Evolutionary conservation across 1,284 basidiomycete species (phyloP).

Genomic region (Ustilago nuda): DNA sequence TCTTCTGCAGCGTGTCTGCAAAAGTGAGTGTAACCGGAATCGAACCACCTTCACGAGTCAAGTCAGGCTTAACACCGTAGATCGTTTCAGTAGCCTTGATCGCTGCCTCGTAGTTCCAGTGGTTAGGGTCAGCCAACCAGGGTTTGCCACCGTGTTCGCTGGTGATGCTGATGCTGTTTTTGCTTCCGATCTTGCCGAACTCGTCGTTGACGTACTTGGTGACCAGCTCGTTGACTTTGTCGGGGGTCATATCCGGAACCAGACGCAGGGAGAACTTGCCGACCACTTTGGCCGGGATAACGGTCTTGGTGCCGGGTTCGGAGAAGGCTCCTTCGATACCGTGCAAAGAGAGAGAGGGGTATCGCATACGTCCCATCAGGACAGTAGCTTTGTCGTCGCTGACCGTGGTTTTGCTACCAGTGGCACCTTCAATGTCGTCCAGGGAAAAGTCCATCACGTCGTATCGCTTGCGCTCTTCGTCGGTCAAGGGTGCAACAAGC

Average conservation of each 20-base stretch:
- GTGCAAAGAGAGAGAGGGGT: constrained; percentile 89
- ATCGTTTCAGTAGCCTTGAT: constrained; percentile 83
- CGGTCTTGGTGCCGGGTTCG: constrained; percentile 79
- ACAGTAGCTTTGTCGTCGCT: constrained; percentile 84
- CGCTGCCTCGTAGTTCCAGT: constrained; percentile 96
- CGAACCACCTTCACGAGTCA: constrained; percentile 93
- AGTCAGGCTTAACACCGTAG: constrained; percentile 84
- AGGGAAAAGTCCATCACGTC: constrained; percentile 70
- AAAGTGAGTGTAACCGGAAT: constrained; percentile 97
- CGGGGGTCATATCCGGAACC: constrained; percentile 86
- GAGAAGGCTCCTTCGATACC: constrained; percentile 98
- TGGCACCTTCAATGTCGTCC: constrained; percentile 82
- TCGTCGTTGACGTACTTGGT: constrained; percentile 63
- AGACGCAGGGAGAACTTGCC: constrained; percentile 74
- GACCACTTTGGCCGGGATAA: constrained; percentile 88
- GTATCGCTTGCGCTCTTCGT: constrained; percentile 78
- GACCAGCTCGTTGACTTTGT: constrained; percentile 63
- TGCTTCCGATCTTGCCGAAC: constrained; percentile 65
- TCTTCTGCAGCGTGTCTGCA: constrained; percentile 75
- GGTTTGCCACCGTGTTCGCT: constrained; percentile 67
- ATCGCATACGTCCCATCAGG: constrained; percentile 81
- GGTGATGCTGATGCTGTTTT: constrained; percentile 64
- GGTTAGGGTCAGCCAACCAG: constrained; percentile 71
- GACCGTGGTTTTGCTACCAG: constrained; percentile 82
- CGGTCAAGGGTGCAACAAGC: constrained; percentile 81